phyloP scores from a whole-genome alignment of 116 monocot genomes.

The Phalaenopsis hybrid region DNA sequence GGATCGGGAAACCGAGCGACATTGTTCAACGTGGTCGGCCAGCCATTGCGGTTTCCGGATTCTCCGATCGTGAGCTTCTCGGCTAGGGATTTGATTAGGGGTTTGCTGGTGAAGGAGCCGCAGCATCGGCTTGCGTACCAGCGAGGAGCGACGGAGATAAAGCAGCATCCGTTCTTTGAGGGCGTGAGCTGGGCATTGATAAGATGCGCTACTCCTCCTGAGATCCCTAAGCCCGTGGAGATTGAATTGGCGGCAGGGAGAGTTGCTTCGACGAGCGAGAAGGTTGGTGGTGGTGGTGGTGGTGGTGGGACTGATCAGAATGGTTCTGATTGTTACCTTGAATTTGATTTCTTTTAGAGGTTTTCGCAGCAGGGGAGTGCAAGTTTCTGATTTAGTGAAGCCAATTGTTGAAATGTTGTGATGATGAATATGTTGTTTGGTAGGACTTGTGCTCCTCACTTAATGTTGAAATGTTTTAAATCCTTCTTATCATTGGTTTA shows the following conservation, averaged over 20 bases:
- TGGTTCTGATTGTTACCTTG: constrained; percentile 38
- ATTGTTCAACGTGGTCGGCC: constrained; percentile 64
- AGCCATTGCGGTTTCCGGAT: constrained; percentile 61
- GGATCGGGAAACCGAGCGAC: constrained; percentile 66
- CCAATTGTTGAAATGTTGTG: no score
- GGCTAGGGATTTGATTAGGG: constrained; percentile 55
- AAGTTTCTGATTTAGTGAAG: neutral
- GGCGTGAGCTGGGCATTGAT: constrained; percentile 70
- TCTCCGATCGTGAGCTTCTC: constrained; percentile 46
- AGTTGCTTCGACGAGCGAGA: constrained; percentile 31
- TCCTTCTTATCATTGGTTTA: no score
- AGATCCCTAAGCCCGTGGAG: constrained; percentile 43
- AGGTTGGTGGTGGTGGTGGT: neutral
- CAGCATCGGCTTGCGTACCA: constrained; percentile 60
- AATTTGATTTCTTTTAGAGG: constrained; percentile 62
- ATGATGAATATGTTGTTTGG: no score
- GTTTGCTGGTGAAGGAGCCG: constrained; percentile 64
- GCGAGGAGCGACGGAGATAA: constrained; percentile 67
- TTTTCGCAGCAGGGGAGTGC: neutral
- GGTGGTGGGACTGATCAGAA: constrained; percentile 6
- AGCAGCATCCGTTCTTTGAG: constrained; percentile 70
- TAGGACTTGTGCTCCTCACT: no score
- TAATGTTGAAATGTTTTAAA: no score
- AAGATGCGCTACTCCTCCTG: constrained; percentile 51
- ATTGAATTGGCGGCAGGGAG: constrained; percentile 15